phyloP scores from a whole-genome alignment of 768 basidiomycete species.

The Hypholoma fasciculare region DNA sequence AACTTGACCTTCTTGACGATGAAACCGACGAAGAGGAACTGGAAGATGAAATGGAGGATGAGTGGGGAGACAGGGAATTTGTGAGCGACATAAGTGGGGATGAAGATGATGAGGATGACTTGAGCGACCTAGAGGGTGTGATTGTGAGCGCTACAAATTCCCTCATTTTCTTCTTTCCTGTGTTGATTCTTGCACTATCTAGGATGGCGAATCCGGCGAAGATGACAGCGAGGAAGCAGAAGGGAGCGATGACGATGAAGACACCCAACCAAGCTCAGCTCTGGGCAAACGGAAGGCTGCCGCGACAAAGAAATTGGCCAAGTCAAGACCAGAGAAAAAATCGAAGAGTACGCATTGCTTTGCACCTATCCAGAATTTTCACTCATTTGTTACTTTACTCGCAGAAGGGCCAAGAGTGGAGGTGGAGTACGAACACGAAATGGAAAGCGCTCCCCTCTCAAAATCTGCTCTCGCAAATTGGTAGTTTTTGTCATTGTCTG shows the following conservation, averaged over 20 bases:
- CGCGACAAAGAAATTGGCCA: slow-evolving; percentile 38
- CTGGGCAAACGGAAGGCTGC: slow-evolving; percentile 73
- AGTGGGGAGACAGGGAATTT: slow-evolving; percentile 67
- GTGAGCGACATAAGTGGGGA: slow-evolving; percentile 76
- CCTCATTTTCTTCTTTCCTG: slow-evolving; percentile 13
- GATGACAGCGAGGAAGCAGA: slow-evolving; percentile 40
- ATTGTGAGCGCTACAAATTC: slow-evolving; percentile 46
- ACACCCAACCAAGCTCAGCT: slow-evolving; percentile 35
- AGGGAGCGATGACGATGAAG: slow-evolving; percentile 38
- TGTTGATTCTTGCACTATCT: neutral
- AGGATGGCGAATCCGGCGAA: slow-evolving; percentile 43
- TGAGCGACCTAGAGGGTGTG: slow-evolving; percentile 72
- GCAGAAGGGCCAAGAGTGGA: slow-evolving; percentile 82
- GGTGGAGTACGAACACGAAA: slow-evolving; percentile 95
- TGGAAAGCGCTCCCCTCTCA: slow-evolving; percentile 63
- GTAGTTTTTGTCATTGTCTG: slow-evolving; percentile 29
- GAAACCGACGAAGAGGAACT: slow-evolving; percentile 63
- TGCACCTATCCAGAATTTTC: neutral
- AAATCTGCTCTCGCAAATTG: slow-evolving; percentile 54
- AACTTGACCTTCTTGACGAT: slow-evolving; percentile 49
- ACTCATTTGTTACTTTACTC: slow-evolving; percentile 2
- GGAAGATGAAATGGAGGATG: slow-evolving; percentile 49
- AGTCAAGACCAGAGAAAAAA: slow-evolving; percentile 61
- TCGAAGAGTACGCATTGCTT: slow-evolving; percentile 51
- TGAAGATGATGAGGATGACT: slow-evolving; percentile 56